Evolutionary conservation across 148 eudicot genomes (phyloP).

Genomic region (Bassia scoparia): DNA sequence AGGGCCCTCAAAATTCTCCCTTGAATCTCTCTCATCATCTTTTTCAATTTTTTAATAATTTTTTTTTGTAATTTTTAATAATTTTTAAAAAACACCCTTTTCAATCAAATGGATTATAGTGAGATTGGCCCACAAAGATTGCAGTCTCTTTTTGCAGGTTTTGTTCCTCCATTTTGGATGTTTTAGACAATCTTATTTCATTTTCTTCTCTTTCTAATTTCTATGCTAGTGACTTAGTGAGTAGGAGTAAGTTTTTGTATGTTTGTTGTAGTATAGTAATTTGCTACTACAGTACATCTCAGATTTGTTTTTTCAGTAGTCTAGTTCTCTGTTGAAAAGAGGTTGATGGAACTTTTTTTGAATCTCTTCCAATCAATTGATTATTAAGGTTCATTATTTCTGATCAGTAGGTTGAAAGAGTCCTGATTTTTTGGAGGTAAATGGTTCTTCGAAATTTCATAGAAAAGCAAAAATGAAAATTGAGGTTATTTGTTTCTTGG

Average conservation of each 20-base stretch:
- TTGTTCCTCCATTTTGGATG: constrained; percentile 70
- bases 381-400: constrained; percentile 13
- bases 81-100: too few relatives aligned
- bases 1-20: constrained; percentile 26
- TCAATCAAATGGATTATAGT: constrained; percentile 27
- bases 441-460: constrained; percentile 8
- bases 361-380: background rate
- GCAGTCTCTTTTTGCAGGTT: constrained; percentile 60
- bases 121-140: constrained; percentile 66
- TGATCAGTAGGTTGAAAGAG: constrained; percentile 8
- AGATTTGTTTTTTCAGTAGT: constrained; percentile 32
- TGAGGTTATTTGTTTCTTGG: constrained; percentile 7
- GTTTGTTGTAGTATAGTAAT: background rate
- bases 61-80: background rate
- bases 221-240: background rate
- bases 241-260: background rate
- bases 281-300: background rate
- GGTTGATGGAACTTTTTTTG: constrained; percentile 10
- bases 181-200: constrained; percentile 33
- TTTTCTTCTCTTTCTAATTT: constrained; percentile 16
- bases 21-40: constrained; percentile 7
- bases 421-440: constrained; percentile 15
- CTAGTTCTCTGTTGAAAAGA: constrained; percentile 33
- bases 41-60: constrained; percentile 4
- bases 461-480: background rate